Percentiles rank a stretch among this genome's conserved stretches.
Evolutionary conservation across 345 rosid species (phyloP).

Genomic region (Nephelium lappaceum): DNA sequence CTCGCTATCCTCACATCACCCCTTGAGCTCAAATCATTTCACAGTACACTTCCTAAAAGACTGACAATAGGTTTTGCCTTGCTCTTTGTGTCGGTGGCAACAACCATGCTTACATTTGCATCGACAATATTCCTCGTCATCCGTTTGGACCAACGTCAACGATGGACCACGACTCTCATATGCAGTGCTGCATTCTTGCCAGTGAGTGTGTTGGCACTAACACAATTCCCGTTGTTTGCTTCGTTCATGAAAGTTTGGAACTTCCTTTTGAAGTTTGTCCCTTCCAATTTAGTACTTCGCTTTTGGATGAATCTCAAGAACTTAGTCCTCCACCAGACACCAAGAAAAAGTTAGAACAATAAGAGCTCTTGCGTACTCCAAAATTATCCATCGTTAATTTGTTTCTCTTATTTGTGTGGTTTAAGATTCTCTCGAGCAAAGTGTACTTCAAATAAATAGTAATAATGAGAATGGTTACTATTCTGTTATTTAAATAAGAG

Average conservation of each 20-base stretch:
- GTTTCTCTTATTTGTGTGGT: too few relatives aligned
- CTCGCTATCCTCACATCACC: slow-evolving; percentile 33
- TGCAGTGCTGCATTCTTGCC: neutral
- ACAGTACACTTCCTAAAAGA: slow-evolving; percentile 15
- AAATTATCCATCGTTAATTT: too few relatives aligned
- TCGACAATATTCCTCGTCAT: slow-evolving; percentile 31
- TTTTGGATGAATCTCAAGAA: neutral
- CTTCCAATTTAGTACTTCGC: neutral
- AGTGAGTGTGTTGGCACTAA: neutral
- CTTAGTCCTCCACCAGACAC: too few relatives aligned
- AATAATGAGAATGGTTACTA: too few relatives aligned
- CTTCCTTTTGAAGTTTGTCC: neutral
- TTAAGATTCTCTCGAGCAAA: too few relatives aligned
- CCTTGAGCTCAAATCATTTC: slow-evolving; percentile 15
- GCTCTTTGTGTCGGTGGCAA: slow-evolving; percentile 27
- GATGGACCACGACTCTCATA: neutral
- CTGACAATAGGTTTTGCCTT: slow-evolving; percentile 25
- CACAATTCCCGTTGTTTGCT: neutral
- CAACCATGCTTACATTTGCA: slow-evolving; percentile 29
- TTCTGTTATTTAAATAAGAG: too few relatives aligned
- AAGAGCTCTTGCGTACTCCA: too few relatives aligned
- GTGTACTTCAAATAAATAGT: too few relatives aligned
- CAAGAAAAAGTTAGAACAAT: too few relatives aligned
- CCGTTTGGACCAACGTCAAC: neutral
- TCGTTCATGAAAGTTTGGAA: neutral